Percentiles rank a stretch among this genome's conserved stretches.
phyloP scores from a whole-genome alignment of 2,329 filamentous ascomycete species.

The Aspergillus fumigatiaffinis region DNA sequence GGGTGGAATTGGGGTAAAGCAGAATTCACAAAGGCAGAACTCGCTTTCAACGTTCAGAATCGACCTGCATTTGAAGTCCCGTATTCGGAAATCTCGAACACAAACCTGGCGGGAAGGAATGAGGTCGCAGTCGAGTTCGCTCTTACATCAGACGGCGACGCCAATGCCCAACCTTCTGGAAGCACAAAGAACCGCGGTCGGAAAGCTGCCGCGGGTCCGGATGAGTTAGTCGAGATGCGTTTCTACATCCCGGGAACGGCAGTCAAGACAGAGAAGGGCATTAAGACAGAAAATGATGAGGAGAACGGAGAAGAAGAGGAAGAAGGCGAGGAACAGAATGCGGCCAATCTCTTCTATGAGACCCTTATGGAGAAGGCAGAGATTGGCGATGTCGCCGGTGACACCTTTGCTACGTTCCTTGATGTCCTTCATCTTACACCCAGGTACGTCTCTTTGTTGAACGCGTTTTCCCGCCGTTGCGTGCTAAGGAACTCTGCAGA shows the following conservation, averaged over 20 bases:
- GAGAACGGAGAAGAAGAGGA: slow-evolving; percentile 62
- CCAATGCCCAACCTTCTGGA: slow-evolving; percentile 69
- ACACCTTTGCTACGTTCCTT: slow-evolving; percentile 95
- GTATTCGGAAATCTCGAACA: slow-evolving; percentile 96
- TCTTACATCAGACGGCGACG: slow-evolving; percentile 67
- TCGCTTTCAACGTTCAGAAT: slow-evolving; percentile 96
- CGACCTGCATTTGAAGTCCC: slow-evolving; percentile 94
- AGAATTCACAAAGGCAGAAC: slow-evolving; percentile 91
- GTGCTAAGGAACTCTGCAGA: slow-evolving; percentile 50
- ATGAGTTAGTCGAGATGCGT: slow-evolving; percentile 96
- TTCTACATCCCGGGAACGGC: slow-evolving; percentile 96
- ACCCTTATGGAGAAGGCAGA: slow-evolving; percentile 97
- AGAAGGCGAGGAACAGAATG: slow-evolving; percentile 81
- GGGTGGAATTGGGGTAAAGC: slow-evolving; percentile 99
- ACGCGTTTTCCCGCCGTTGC: slow-evolving; percentile 5
- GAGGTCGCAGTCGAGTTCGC: slow-evolving; percentile 96
- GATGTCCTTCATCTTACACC: slow-evolving; percentile 96
- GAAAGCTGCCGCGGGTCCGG: slow-evolving; percentile 82
- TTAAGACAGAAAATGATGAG: slow-evolving; percentile 59
- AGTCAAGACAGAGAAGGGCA: slow-evolving; percentile 65
- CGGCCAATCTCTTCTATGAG: slow-evolving; percentile 96
- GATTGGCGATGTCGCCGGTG: slow-evolving; percentile 97
- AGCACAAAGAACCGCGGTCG: slow-evolving; percentile 70
- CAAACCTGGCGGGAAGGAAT: slow-evolving; percentile 94
- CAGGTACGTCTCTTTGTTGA: slow-evolving; percentile 51